Evolutionary conservation across 176 grass and related monocot species (phyloP).

Genomic region (Zoysia japonica): DNA sequence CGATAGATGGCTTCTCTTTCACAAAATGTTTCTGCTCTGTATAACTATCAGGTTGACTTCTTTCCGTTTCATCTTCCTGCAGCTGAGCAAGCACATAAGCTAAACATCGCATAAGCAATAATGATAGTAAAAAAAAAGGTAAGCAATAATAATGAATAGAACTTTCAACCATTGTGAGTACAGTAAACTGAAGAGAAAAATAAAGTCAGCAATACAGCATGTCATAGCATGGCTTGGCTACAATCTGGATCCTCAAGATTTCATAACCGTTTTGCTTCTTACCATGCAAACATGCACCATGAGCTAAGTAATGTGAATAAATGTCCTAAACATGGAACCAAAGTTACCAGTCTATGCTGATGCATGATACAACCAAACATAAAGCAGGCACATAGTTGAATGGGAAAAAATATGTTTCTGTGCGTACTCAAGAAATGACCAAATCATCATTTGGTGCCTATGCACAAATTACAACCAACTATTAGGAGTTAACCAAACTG

Average conservation of each 20-base stretch:
- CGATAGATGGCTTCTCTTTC: conserved; percentile 32
- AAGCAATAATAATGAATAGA: not conserved
- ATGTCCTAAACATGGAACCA: not conserved
- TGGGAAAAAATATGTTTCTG: not conserved
- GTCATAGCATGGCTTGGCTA: not conserved
- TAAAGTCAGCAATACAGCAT: not conserved
- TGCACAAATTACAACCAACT: not conserved
- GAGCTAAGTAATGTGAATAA: conserved; percentile 1
- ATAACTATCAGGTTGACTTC: conserved; percentile 40
- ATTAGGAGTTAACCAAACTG: not conserved
- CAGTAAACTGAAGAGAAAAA: not conserved
- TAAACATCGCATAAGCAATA: conserved; percentile 5
- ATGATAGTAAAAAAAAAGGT: not conserved
- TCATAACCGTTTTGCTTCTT: not conserved
- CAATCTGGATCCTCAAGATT: conserved; percentile 6
- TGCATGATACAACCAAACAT: not conserved
- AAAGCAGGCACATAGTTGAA: not conserved
- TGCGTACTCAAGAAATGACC: not conserved
- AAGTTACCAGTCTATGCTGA: not conserved
- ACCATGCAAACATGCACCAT: conserved; percentile 4
- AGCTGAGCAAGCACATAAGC: conserved; percentile 18
- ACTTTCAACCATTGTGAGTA: not conserved
- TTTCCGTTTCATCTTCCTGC: conserved; percentile 77
- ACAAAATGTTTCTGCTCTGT: conserved; percentile 41
- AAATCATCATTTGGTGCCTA: not conserved